A percentile compares a stretch with the other conserved stretches of the same genome.
phyloP scores from a whole-genome alignment of 2,329 filamentous ascomycete genomes.

The Microsporum ferrugineum region DNA sequence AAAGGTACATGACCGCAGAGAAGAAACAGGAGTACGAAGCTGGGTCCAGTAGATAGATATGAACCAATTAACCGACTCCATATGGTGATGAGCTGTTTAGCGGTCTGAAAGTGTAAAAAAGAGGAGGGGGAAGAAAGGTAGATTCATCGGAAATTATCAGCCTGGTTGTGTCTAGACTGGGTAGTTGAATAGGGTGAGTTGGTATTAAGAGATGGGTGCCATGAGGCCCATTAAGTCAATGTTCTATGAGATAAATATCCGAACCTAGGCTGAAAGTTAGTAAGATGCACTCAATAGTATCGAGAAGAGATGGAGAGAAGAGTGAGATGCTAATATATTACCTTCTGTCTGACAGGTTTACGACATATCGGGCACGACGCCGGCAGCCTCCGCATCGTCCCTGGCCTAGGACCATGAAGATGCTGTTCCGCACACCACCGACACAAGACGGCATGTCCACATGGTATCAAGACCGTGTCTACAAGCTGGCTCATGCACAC shows the following conservation, averaged over 20 bases:
- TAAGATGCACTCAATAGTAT: too few species aligned
- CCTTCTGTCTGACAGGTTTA: slow-evolving; percentile 20
- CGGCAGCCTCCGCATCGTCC: slow-evolving; percentile 16
- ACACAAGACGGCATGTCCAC: slow-evolving; percentile 46
- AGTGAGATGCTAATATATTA: slow-evolving; percentile 10
- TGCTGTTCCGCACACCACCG: slow-evolving; percentile 44
- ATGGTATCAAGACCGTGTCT: slow-evolving; percentile 42
- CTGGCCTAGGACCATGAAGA: slow-evolving; percentile 34
- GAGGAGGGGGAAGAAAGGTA: too few species aligned
- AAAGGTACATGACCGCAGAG: too few species aligned
- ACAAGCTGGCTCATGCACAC: slow-evolving; percentile 44
- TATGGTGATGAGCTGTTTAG: too few species aligned
- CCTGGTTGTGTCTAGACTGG: too few species aligned
- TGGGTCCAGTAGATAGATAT: too few species aligned
- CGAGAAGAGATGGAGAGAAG: not conserved
- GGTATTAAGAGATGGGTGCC: not conserved
- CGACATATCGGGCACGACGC: slow-evolving; percentile 23
- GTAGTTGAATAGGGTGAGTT: not conserved
- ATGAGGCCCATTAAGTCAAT: not conserved
- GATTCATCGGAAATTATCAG: too few species aligned
- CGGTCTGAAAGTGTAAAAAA: too few species aligned
- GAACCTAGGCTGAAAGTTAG: not conserved
- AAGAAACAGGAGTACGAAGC: too few species aligned
- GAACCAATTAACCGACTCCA: too few species aligned
- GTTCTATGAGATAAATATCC: not conserved